Base-by-base conservation (phyloP, 129 eudicot species). In the Helichrysum umbraculigerum region DNA sequence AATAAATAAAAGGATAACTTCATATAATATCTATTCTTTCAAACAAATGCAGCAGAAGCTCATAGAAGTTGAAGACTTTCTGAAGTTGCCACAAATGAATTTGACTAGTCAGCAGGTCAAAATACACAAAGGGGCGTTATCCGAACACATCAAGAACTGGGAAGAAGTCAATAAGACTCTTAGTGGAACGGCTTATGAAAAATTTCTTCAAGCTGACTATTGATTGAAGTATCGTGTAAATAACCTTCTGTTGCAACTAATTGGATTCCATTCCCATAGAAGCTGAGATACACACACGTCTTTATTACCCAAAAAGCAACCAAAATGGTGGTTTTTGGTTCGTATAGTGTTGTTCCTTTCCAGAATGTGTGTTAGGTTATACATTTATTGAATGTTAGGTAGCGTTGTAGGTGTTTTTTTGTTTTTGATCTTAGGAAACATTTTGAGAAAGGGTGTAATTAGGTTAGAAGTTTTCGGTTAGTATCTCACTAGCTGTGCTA, bases 81-180 rank as follows among this genome's bases (percentile, higher is more conserved):
- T 94, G n/a, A 84, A 86, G 68, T 50, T 94, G 69, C 96, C 97
- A 41, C 76, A 20, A 57, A 89, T 84, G 89, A 81, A 82, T 35
- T 78, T 94, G 75, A 86, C 83, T 0, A 94, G 99, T 77, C 87
- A 88, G 30, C 97, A 94, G 69, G 97, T 94, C 5, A 94, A 94
- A 84, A 94, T 94, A 87, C 99, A 94, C 83, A 87, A 84, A 83
- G 97, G 99, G 68, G 78, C 96, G 17, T 80, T 94, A 52, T 81
- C 85, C 29, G 93, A 94, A 28, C 97, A 94, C 67, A 87, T 94
- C 60, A 70, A 77, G 78, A 94, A 94, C 78, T 91, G 93, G 91
- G 90, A 89, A 4, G 93, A 86, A 34, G 91, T 94, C 19, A 86
- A 83, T 76, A 86, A 76, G 84, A 89, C 93, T 1, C 90, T 94